A percentile compares a stretch with the other conserved stretches of the same genome.
phyloP scores from a whole-genome alignment of 1,139 yeast species.

The Lizanozyma gosingica region DNA sequence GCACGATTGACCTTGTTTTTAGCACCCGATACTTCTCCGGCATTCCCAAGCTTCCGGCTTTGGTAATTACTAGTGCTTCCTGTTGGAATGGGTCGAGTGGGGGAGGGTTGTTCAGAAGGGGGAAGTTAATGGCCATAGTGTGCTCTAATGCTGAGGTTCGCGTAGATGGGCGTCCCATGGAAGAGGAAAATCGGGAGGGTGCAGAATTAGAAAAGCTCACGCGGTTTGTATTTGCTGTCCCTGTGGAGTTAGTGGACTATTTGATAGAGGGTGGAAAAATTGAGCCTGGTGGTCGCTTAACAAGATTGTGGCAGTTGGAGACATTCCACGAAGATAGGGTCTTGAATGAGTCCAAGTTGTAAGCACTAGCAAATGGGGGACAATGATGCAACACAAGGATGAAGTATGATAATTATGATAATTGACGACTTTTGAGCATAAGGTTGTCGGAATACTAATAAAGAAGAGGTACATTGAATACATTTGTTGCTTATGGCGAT shows the following conservation, averaged over 20 bases:
- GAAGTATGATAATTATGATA: no score
- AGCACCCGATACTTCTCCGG: not conserved
- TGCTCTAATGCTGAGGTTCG: constrained; percentile 42
- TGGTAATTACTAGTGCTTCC: constrained; percentile 48
- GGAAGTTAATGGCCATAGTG: constrained; percentile 45
- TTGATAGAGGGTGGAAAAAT: constrained; percentile 1
- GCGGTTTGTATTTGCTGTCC: constrained; percentile 9
- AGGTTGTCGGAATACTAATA: no score
- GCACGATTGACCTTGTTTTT: not conserved
- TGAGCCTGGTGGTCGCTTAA: constrained; percentile 5
- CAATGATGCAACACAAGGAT: no score
- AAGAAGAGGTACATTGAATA: no score
- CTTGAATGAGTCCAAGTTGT: constrained; percentile 8
- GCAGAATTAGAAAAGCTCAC: constrained; percentile 9
- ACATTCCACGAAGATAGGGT: constrained; percentile 9
- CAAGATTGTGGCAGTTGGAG: constrained; percentile 10
- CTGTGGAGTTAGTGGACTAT: constrained; percentile 8
- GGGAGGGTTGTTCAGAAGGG: constrained; percentile 44
- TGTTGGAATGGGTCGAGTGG: constrained; percentile 81
- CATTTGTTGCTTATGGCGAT: no score
- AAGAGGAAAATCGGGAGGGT: constrained; percentile 1
- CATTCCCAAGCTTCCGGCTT: constrained; percentile 14
- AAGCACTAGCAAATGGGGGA: no score
- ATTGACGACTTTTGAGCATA: no score
- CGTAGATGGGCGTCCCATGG: not conserved